Base-by-base conservation (phyloP, 1,284 basidiomycete species). In the Melampsora larici-populina region DNA sequence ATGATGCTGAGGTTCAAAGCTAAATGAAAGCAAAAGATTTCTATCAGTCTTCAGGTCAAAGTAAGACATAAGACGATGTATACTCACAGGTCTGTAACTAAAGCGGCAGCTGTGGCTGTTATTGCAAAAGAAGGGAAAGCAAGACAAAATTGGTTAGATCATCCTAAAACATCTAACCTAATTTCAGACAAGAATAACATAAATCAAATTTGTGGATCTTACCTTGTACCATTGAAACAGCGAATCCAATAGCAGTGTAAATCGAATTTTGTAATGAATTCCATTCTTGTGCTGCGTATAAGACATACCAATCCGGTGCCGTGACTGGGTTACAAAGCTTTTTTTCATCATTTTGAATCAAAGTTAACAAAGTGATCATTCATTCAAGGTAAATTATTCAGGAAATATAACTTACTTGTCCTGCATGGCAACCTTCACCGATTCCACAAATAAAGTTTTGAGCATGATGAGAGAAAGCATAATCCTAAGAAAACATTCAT, bases 211-310 rank as follows among this genome's bases (percentile, higher is more conserved):
- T 29, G n/a, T n/a, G 6, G 48, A 17, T 43, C 62, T 51, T 15
- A 77, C 75, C 75, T 70, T 77, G 75, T n/a, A 77, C 75, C 75
- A 77, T 77, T 5, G 75, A 77, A 15, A 77, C 75, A n/a, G 75
- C 75, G 26, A 77, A 77, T 15, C 75, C 75, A 33, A 77, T 77
- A 26, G 75, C 55, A 29, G 75, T 77, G 43, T 77, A 77, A 26
- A 77, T 70, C 4, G 75, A 77, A 65, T 77, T 77, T 70, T 77
- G 75, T 26, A 77, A 51, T 11, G 67, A 40, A 65, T 77, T 77
- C 75, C 75, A 77, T 55, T 77, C 75, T 60, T 77, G 75, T 26
- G 75, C 60, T 29, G 75, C 75, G 43, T 77, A 77, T 43, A 77
- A 55, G 2, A 77, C 67, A 46, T 77, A 70, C 66, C 66, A 77